Conservation (phyloP, 345 rosid genomes). For the Firmiana major region DNA sequence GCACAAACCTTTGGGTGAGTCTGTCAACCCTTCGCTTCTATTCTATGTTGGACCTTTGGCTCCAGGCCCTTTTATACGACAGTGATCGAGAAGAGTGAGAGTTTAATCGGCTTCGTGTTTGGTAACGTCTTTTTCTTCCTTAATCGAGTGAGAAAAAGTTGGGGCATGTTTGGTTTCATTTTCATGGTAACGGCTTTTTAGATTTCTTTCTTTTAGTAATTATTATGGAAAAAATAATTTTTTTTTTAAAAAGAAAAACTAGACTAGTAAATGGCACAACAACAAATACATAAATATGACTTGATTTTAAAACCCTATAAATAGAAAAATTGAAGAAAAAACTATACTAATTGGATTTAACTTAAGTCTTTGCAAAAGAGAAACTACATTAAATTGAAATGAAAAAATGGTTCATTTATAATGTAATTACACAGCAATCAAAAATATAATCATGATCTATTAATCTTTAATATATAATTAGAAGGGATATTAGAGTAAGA, state of each 20-base stretch:
- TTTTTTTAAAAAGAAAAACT: no score
- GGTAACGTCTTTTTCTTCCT: background rate
- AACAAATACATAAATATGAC: no score
- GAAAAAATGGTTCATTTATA: no score
- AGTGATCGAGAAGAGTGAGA: background rate
- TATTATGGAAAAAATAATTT: background rate
- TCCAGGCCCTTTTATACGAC: background rate
- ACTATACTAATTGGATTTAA: no score
- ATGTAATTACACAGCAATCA: no score
- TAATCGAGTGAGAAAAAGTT: background rate
- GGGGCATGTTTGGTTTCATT: conserved; percentile 22
- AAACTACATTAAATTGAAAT: no score
- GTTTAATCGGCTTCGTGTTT: background rate
- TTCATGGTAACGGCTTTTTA: background rate
- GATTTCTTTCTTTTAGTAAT: background rate
- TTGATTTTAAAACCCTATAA: no score
- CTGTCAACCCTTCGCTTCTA: background rate
- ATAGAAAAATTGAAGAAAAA: no score
- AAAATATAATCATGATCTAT: no score
- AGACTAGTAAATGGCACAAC: background rate
- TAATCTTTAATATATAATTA: no score
- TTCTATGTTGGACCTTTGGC: background rate
- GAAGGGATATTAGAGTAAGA: no score
- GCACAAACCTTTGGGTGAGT: background rate
- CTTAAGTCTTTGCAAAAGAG: no score